Conservation (phyloP, 768 basidiomycete species). For the Naganishia randhawae region DNA sequence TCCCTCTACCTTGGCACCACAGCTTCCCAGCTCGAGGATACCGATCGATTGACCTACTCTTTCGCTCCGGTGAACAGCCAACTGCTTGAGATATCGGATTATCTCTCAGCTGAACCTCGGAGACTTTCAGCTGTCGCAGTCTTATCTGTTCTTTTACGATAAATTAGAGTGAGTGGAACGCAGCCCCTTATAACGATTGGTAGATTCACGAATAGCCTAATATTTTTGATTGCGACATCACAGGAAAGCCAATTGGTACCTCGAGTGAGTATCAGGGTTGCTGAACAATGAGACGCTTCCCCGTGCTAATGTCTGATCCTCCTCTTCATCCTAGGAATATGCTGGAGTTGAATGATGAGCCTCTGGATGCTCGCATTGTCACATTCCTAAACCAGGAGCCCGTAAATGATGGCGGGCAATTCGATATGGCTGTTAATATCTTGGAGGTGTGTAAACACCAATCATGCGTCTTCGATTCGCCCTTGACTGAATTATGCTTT, state of each 20-base stretch:
- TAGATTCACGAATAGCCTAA: too few species aligned
- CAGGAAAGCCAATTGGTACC: constrained; percentile 76
- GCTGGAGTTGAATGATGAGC: constrained; percentile 73
- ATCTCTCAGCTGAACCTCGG: constrained; percentile 80
- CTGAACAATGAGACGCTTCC: neutral
- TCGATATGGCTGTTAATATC: constrained; percentile 81
- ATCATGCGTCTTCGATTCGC: neutral
- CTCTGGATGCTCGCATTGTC: constrained; percentile 78
- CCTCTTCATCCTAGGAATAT: constrained; percentile 54
- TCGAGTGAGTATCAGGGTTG: constrained; percentile 56
- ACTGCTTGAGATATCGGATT: constrained; percentile 69
- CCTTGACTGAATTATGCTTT: constrained; percentile 16
- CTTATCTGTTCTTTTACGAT: constrained; percentile 93
- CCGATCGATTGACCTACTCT: constrained; percentile 7
- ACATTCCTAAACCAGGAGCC: constrained; percentile 70
- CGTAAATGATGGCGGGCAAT: constrained; percentile 88
- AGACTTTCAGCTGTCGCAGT: constrained; percentile 89
- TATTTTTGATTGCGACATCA: too few species aligned
- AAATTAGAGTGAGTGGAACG: constrained; percentile 62
- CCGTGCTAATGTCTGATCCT: neutral
- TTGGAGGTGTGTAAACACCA: constrained; percentile 55
- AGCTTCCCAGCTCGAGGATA: neutral
- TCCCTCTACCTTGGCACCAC: constrained; percentile 30
- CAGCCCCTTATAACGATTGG: too few species aligned
- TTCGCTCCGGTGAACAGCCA: constrained; percentile 32